Evolutionary conservation across 2,329 filamentous ascomycete genomes (phyloP).

Genomic region (Botrytis byssoidea): DNA sequence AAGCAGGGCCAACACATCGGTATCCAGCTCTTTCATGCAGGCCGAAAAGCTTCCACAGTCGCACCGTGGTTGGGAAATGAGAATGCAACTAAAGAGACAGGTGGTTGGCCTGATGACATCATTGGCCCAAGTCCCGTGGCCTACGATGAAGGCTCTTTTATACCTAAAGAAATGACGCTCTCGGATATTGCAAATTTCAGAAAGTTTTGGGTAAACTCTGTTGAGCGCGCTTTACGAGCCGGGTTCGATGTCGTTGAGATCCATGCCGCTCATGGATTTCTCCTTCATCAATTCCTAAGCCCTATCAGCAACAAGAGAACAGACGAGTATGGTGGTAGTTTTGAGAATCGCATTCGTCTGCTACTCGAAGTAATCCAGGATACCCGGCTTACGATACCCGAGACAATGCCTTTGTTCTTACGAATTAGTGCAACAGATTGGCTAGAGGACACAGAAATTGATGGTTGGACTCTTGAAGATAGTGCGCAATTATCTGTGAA

Average conservation of each 20-base stretch:
- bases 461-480: slow-evolving; percentile 67
- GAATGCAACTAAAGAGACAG: slow-evolving; percentile 49
- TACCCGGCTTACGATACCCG: slow-evolving; percentile 60
- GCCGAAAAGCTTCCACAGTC: slow-evolving; percentile 63
- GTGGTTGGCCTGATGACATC: slow-evolving; percentile 58
- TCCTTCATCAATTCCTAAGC: slow-evolving; percentile 68
- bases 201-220: slow-evolving; percentile 57
- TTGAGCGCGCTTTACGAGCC: slow-evolving; percentile 60
- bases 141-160: slow-evolving; percentile 59
- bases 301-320: slow-evolving; percentile 70
- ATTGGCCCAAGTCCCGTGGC: slow-evolving; percentile 52
- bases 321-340: slow-evolving; percentile 65
- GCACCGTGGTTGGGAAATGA: slow-evolving; percentile 62
- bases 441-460: slow-evolving; percentile 56
- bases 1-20: slow-evolving; percentile 60
- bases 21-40: slow-evolving; percentile 81
- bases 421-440: slow-evolving; percentile 73
- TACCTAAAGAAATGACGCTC: slow-evolving; percentile 65
- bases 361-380: slow-evolving; percentile 65
- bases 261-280: slow-evolving; percentile 77
- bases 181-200: slow-evolving; percentile 67
- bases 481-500: slow-evolving; percentile 60
- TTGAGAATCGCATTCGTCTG: slow-evolving; percentile 69
- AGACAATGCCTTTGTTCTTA: slow-evolving; percentile 68
- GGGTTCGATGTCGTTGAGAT: slow-evolving; percentile 76